A percentile compares a stretch with the other conserved stretches of the same genome.
Evolutionary conservation across 2,329 filamentous ascomycete genomes (phyloP).

Genomic region (Metarhizium robertsii): DNA sequence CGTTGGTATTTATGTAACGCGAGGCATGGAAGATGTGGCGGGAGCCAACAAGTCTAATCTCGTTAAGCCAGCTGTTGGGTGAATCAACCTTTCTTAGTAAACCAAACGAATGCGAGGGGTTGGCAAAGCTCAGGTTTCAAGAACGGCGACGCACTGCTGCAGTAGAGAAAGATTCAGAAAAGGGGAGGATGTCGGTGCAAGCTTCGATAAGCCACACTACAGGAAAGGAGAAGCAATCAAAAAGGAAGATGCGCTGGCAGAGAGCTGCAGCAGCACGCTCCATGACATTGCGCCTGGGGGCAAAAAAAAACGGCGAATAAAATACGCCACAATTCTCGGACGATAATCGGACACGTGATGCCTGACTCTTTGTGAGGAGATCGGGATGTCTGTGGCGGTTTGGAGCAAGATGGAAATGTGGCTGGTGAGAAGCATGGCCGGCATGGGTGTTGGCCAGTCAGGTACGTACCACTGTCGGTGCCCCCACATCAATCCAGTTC

Average conservation of each 20-base stretch:
- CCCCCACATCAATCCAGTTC: conserved; percentile 1
- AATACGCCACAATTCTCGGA: conserved; percentile 2
- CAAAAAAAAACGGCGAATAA: not conserved
- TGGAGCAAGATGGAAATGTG: not conserved
- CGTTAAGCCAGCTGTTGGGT: not conserved
- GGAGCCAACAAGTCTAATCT: not conserved
- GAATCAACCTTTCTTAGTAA: not conserved
- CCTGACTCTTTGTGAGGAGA: not conserved
- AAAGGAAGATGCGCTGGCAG: too few species aligned
- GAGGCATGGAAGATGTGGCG: conserved; percentile 1
- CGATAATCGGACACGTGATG: not conserved
- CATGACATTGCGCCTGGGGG: not conserved
- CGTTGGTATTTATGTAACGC: not conserved
- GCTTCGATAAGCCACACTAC: too few species aligned
- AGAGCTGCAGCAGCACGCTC: too few species aligned
- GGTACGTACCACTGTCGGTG: not conserved
- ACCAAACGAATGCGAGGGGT: not conserved
- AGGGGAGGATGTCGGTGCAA: too few species aligned
- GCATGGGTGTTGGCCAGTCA: too few species aligned
- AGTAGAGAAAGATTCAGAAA: too few species aligned
- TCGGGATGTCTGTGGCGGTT: conserved; percentile 5
- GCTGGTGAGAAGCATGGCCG: not conserved
- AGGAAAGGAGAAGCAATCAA: too few species aligned
- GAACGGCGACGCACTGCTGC: not conserved
- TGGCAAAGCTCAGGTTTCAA: not conserved